Base-by-base conservation (phyloP, 768 basidiomycete genomes). In the Austroboletus eburneus region DNA sequence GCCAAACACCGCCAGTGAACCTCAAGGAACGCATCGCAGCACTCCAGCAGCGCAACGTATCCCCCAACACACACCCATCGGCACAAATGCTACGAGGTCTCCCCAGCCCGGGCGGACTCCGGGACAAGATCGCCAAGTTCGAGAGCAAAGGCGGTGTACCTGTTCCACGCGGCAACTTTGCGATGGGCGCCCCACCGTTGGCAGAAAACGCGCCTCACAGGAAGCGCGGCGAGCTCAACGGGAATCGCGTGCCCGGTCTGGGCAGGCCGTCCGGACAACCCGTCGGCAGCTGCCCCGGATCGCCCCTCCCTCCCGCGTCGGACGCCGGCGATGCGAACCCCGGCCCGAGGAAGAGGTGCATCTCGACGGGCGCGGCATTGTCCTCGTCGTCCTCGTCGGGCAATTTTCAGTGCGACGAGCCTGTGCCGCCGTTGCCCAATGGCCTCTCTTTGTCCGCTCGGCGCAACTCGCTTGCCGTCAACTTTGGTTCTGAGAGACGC, bases 21-120 rank as follows among this genome's bases (percentile, higher is more conserved):
- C 78, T 90, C 59, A 88, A 83, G 67, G 87, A 90, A 56, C 83
- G 88, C 44, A 90, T 91, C 52, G 88, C 88, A 16, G 87, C 87
- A 22, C 71, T 91, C 40, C 80, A 91, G 61, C 86, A 87, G 55
- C 75, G 78, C 54, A 60, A 50, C 33, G 50, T 55, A 45, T 43
- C 62, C 45, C 50, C 57, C 53, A 50, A 46, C 45, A 64, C 57
- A 45, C 66, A 66, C 48, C 58, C 67, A 35, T 55, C 73, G 44
- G 52, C 68, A 10, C 60, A 65, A 12, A 12, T 62, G 13, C 51
- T 32, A 14, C 30, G 64, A n/a, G 49, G 57, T 20, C 42, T 64
- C 34, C 65, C 61, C 39, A 59, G 43, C 34, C 43, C 59, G 3
- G 60, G 61, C 22, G 66, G 62, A 10, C 65, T 79, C 9, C 71